A percentile compares a stretch with the other conserved stretches of the same genome.
These are phyloP conservation scores for Hypoxylon sp. DNA, from an alignment of 2,329 filamentous ascomycete species.

Conservation along the genomic window DNA sequence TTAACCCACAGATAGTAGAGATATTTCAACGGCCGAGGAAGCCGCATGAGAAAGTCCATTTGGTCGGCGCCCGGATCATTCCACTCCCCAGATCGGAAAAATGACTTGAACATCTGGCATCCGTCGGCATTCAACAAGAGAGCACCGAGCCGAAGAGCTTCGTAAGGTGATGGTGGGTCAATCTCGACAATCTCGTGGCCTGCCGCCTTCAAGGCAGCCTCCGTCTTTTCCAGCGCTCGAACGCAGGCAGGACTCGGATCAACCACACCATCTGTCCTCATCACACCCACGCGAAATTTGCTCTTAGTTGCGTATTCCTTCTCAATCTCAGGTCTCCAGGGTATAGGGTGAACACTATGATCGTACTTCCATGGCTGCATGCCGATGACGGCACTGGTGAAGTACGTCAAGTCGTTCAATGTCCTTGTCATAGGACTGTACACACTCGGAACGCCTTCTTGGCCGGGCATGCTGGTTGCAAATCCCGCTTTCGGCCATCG, in stretches of 20 bases:
- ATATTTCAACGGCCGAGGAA: constrained; percentile 82
- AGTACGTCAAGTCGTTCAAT: constrained; percentile 85
- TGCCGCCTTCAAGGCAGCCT: constrained; percentile 75
- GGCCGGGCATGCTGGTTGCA: constrained; percentile 90
- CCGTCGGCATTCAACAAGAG: constrained; percentile 89
- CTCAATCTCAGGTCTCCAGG: constrained; percentile 77
- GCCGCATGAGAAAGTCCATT: constrained; percentile 79
- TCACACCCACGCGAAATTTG: constrained; percentile 79
- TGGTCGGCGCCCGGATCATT: constrained; percentile 84
- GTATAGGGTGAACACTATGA: constrained; percentile 85
- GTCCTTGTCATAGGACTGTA: constrained; percentile 95
- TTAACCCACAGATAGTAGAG: constrained; percentile 92
- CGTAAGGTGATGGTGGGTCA: constrained; percentile 78
- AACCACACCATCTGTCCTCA: constrained; percentile 86
- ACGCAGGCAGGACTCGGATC: constrained; percentile 88
- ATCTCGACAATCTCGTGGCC: constrained; percentile 81
- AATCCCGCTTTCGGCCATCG: constrained; percentile 90
- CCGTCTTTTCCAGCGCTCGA: constrained; percentile 80
- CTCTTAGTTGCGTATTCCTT: constrained; percentile 72
- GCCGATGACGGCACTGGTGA: constrained; percentile 80
- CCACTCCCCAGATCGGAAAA: constrained; percentile 82
- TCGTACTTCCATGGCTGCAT: constrained; percentile 94
- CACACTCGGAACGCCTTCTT: constrained; percentile 90
- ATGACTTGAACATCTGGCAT: constrained; percentile 82
- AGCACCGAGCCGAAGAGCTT: constrained; percentile 81